These are phyloP conservation scores for Leishmania lainsoni DNA, from an alignment of 208 protist species.

Conservation along the genomic window DNA sequence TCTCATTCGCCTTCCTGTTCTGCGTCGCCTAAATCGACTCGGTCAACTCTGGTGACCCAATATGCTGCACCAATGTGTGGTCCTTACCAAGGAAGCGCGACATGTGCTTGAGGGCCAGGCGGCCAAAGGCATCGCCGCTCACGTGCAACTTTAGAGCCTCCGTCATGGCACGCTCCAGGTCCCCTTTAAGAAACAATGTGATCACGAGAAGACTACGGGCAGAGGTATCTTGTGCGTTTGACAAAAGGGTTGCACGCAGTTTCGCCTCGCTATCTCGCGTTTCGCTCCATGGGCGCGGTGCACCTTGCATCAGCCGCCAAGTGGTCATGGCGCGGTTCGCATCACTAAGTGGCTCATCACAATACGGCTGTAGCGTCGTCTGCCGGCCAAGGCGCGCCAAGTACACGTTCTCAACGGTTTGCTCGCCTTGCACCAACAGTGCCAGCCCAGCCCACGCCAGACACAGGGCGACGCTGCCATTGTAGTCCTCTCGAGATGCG, in stretches of 20 bases:
- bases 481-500: conserved; percentile 33
- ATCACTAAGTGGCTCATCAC: conserved; percentile 58
- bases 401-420: conserved; percentile 29
- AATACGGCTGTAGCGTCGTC: conserved; percentile 28
- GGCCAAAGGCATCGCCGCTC: conserved; percentile 50
- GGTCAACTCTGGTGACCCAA: conserved; percentile 23
- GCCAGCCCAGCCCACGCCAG: conserved; percentile 70
- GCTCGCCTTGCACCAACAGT: conserved; percentile 64
- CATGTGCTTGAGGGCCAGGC: conserved; percentile 58
- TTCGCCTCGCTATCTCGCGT: conserved; percentile 58
- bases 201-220: conserved; percentile 71
- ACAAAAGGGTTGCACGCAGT: conserved; percentile 40
- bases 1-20: background rate
- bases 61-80: conserved; percentile 50
- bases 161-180: conserved; percentile 84
- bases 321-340: conserved; percentile 46
- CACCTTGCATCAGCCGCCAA: conserved; percentile 42
- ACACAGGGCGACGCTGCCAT: conserved; percentile 63
- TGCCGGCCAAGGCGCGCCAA: conserved; percentile 37
- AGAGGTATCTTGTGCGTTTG: conserved; percentile 40
- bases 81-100: conserved; percentile 57
- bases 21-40: background rate
- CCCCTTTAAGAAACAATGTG: conserved; percentile 77
- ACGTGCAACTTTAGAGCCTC: conserved; percentile 81
- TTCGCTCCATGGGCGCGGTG: conserved; percentile 49